Evolutionary conservation across 768 basidiomycete species (phyloP).

Genomic region (Mycena amicta): DNA sequence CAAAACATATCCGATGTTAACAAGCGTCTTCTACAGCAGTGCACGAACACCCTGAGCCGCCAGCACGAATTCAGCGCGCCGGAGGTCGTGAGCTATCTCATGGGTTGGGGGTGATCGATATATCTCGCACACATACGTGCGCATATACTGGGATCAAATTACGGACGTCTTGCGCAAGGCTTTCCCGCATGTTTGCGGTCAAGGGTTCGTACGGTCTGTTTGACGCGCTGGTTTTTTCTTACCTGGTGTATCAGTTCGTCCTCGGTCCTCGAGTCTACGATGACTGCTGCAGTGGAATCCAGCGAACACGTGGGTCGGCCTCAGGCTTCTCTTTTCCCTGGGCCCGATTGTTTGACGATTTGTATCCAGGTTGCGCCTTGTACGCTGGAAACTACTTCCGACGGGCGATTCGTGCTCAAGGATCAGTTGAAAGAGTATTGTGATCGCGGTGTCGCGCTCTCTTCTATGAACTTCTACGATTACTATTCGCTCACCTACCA

Average conservation of each 20-base stretch:
- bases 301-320: not conserved
- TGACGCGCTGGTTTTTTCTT: not conserved
- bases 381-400: not conserved
- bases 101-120: constrained; percentile 46
- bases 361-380: not conserved
- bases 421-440: constrained; percentile 23
- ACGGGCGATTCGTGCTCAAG: not conserved
- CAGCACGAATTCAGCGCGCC: constrained; percentile 42
- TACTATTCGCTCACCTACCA: constrained; percentile 1
- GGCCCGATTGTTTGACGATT: not conserved
- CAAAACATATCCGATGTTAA: constrained; percentile 25
- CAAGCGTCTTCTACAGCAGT: constrained; percentile 33
- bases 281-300: not conserved
- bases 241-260: not conserved
- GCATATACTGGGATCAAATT: constrained; percentile 36
- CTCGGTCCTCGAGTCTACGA: not conserved
- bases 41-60: constrained; percentile 33
- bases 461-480: not conserved
- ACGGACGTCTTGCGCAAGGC: constrained; percentile 14
- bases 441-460: constrained; percentile 19
- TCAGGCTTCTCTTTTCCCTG: not conserved
- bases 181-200: constrained; percentile 11
- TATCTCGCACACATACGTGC: constrained; percentile 37
- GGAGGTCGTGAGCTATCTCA: constrained; percentile 40
- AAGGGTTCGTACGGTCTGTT: not conserved